phyloP scores from a whole-genome alignment of 116 monocot species.

The Iris pallida region DNA sequence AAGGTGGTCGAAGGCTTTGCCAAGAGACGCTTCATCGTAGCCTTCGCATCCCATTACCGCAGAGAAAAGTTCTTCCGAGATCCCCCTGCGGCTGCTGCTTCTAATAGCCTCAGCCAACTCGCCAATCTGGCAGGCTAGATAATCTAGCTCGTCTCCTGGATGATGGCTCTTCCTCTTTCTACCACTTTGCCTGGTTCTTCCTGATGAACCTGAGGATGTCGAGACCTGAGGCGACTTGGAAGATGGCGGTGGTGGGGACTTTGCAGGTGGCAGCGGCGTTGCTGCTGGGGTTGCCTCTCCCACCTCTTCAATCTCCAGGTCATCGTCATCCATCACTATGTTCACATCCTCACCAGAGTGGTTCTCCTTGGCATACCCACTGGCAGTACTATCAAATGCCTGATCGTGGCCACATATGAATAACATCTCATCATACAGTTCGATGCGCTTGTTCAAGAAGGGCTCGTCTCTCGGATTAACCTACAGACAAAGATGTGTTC shows the following conservation, averaged over 20 bases:
- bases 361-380: slow-evolving; percentile 5
- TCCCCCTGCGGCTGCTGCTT: slow-evolving; percentile 12
- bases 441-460: slow-evolving; percentile 27
- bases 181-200: slow-evolving; percentile 12
- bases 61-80: slow-evolving; percentile 20
- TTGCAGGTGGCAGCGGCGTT: neutral
- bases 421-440: slow-evolving; percentile 17
- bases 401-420: slow-evolving; percentile 4
- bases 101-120: slow-evolving; percentile 24
- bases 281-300: slow-evolving; percentile 13
- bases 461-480: slow-evolving; percentile 25
- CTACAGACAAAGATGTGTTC: neutral
- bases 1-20: slow-evolving; percentile 12
- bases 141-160: slow-evolving; percentile 13
- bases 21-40: slow-evolving; percentile 18
- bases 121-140: slow-evolving; percentile 22
- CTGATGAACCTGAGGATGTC: slow-evolving; percentile 18
- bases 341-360: slow-evolving; percentile 12
- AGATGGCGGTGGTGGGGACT: neutral
- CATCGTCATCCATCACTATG: slow-evolving; percentile 6
- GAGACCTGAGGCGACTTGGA: slow-evolving; percentile 14
- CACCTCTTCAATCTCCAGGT: slow-evolving; percentile 13
- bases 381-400: neutral
- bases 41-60: slow-evolving; percentile 28
- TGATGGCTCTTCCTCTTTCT: slow-evolving; percentile 6